Base-by-base conservation (phyloP, 148 eudicot species). In the Chenopodium formosanum region DNA sequence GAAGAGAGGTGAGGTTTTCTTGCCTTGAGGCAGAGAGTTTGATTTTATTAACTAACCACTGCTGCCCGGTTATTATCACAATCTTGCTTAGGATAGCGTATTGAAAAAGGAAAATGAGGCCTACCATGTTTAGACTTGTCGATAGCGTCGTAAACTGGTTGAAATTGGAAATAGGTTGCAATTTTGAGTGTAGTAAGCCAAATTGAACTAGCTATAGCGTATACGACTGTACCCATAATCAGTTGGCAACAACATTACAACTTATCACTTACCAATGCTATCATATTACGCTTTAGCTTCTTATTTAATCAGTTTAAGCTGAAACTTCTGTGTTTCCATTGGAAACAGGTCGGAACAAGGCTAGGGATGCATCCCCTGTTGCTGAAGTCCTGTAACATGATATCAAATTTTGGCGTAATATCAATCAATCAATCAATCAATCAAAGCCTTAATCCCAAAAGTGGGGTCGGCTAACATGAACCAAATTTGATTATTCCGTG, bases 1-100 rank as follows among this genome's bases (percentile, higher is more conserved):
- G 86, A 96, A 91, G 87, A 89, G 95, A 87, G 93, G 96, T 91
- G 52, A 34, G 68, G 53, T 37, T 73, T 74, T 10, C 70, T 77
- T 8, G 31, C 63, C 40, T 29, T 50, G 19, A 48, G 62, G 0
- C 32, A 46, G 11, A 14, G 23, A 44, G 5, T 7, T 22, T 1
- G 16, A 64, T 52, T 29, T 19, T n/a, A 29, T 50, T 63, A 29
- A 50, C 27, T 16, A 48, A 31, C 4, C 65, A 29, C 19, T 1
- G 46, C 40, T 4, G 8, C 23, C 50, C 23, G 0, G 6, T 70
- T 23, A 7, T 20, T 19, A 25, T 22, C 66, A 37, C 40, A 7
- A 40, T 70, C 40, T 40, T 40, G 25, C 50, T 8, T 13, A 19
- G 7, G 19, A 14, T 29, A 68, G 20, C 10, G 14, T 67, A 67